Evolutionary conservation across 2,329 filamentous ascomycete species (phyloP).

Genomic region (Zarea fungicola): DNA sequence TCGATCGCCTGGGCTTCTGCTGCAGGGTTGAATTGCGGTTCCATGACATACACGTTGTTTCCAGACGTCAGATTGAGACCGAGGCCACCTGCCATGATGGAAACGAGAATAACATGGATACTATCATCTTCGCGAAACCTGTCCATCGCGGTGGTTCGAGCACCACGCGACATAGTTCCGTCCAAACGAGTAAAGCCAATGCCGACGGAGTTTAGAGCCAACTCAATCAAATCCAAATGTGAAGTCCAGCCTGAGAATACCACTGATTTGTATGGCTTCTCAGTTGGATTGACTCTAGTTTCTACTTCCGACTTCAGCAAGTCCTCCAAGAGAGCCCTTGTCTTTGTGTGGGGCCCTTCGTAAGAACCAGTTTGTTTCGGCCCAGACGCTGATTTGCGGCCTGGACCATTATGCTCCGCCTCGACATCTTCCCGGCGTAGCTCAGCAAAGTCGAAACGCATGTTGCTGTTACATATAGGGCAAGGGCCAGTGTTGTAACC

Average conservation of each 20-base stretch:
- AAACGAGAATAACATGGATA: conserved; percentile 80
- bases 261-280: conserved; percentile 83
- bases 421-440: conserved; percentile 60
- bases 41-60: conserved; percentile 91
- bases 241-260: conserved; percentile 96
- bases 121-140: conserved; percentile 66
- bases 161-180: conserved; percentile 74
- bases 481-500: conserved; percentile 50
- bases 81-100: conserved; percentile 85
- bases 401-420: conserved; percentile 48
- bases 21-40: conserved; percentile 94
- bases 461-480: conserved; percentile 60
- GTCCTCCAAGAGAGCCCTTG: conserved; percentile 71
- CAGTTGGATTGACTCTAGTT: conserved; percentile 54
- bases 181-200: conserved; percentile 79
- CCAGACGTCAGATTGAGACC: conserved; percentile 86
- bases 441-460: conserved; percentile 60
- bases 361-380: conserved; percentile 65
- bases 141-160: conserved; percentile 71
- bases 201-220: conserved; percentile 63
- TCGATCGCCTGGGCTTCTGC: conserved; percentile 93
- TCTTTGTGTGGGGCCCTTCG: conserved; percentile 86
- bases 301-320: conserved; percentile 60
- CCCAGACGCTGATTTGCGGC: conserved; percentile 25
- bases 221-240: conserved; percentile 85